Conservation (phyloP, 1,284 basidiomycete species). For the Hemileia vastatrix region DNA sequence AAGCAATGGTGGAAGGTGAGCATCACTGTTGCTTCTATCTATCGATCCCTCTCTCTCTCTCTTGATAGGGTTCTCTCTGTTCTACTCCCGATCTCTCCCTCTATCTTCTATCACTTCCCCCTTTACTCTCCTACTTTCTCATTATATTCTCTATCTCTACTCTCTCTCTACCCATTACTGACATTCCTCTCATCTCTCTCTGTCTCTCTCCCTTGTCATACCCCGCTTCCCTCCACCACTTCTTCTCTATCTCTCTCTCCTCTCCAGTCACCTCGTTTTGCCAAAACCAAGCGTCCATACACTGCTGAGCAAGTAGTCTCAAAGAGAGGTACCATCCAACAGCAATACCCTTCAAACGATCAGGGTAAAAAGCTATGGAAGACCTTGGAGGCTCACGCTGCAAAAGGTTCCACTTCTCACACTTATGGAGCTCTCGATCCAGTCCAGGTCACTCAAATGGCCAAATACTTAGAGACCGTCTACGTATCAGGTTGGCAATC, state of each 20-base stretch:
- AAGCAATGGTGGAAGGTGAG: constrained; percentile 86
- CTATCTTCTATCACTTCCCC: no score
- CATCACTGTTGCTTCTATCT: background rate
- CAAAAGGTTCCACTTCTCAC: constrained; percentile 60
- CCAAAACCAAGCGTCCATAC: constrained; percentile 75
- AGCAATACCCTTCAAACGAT: constrained; percentile 73
- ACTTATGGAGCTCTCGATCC: constrained; percentile 97
- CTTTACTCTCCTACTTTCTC: no score
- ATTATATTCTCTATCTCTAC: no score
- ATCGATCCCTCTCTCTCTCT: background rate
- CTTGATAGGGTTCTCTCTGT: background rate
- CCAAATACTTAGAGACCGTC: constrained; percentile 79
- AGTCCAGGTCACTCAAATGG: constrained; percentile 63
- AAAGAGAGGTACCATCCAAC: constrained; percentile 78
- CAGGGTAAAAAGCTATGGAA: constrained; percentile 79
- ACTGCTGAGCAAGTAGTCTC: constrained; percentile 84
- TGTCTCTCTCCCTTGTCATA: background rate
- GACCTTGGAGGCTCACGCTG: constrained; percentile 53
- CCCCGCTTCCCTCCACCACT: background rate
- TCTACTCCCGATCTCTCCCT: constrained; percentile 4
- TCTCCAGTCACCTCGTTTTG: constrained; percentile 69
- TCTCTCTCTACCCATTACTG: background rate
- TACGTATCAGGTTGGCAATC: constrained; percentile 66
- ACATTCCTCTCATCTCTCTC: background rate
- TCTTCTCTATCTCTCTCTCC: constrained; percentile 3